Conservation (phyloP, 2,329 filamentous ascomycete species). For the Aspergillus sojae region DNA sequence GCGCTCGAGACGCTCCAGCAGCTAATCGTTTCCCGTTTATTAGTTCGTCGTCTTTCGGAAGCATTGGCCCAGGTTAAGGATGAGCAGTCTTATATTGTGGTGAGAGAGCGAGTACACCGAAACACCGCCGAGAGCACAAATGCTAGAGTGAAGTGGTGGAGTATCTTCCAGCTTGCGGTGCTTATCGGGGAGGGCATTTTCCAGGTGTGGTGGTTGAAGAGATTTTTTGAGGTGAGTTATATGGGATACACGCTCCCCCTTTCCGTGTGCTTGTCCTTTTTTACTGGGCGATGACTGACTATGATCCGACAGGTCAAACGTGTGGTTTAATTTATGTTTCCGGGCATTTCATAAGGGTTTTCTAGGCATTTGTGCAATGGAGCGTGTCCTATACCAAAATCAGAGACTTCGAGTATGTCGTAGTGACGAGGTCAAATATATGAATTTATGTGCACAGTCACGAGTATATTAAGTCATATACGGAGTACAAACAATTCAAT, state of each 20-base stretch:
- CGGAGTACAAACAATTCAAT: not conserved
- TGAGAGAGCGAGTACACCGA: slow-evolving; percentile 92
- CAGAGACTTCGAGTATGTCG: not conserved
- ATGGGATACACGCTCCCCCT: not conserved
- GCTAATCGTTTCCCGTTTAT: slow-evolving; percentile 6
- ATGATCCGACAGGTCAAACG: slow-evolving; percentile 46
- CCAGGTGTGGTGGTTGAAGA: slow-evolving; percentile 99
- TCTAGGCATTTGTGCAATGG: slow-evolving; percentile 4
- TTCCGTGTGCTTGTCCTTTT: not conserved
- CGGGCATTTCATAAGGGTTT: slow-evolving; percentile 11
- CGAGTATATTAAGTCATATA: not conserved
- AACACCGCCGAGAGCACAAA: slow-evolving; percentile 99
- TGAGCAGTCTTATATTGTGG: slow-evolving; percentile 94
- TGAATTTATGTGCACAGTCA: slow-evolving; percentile 12
- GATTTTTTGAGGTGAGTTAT: slow-evolving; percentile 82
- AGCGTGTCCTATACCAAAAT: slow-evolving; percentile 4
- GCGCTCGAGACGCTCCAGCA: not conserved
- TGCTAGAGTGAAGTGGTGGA: slow-evolving; percentile 98
- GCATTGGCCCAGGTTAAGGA: slow-evolving; percentile 91
- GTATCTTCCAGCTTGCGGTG: slow-evolving; percentile 89
- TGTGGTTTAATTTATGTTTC: slow-evolving; percentile 43
- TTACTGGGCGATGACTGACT: not conserved
- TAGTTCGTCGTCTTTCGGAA: slow-evolving; percentile 81
- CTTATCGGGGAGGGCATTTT: slow-evolving; percentile 91
- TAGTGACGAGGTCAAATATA: slow-evolving; percentile 7